phyloP scores from a whole-genome alignment of 805 yeast genomes.

The Candida sanyiensis region DNA sequence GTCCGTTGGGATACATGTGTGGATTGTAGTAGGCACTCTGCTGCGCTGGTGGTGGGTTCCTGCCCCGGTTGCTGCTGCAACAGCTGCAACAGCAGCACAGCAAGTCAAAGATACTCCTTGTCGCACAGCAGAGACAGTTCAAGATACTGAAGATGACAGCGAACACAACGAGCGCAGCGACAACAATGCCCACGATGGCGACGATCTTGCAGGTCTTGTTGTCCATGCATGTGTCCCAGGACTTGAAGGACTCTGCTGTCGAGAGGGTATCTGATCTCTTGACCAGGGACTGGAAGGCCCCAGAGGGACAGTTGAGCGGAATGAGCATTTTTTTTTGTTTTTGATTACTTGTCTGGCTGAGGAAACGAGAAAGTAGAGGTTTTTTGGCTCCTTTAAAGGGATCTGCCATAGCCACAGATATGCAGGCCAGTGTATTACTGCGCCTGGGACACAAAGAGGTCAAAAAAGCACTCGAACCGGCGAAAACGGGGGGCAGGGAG shows the following conservation, averaged over 20 bases:
- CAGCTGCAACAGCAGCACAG: slow-evolving; percentile 47
- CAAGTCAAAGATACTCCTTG: slow-evolving; percentile 42
- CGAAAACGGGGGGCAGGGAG: too few relatives aligned
- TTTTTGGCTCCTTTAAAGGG: too few relatives aligned
- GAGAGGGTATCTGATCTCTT: slow-evolving; percentile 21
- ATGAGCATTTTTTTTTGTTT: background rate
- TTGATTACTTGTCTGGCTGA: too few relatives aligned
- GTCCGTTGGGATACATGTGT: slow-evolving; percentile 19
- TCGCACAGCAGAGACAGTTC: slow-evolving; percentile 55
- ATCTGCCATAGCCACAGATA: too few relatives aligned
- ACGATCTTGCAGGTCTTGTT: slow-evolving; percentile 69
- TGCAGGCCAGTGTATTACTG: too few relatives aligned
- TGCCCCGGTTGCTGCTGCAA: slow-evolving; percentile 13
- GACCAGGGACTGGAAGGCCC: slow-evolving; percentile 11
- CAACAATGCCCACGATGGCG: slow-evolving; percentile 64
- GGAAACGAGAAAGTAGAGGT: too few relatives aligned
- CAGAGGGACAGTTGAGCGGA: slow-evolving; percentile 10
- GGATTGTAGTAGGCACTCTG: slow-evolving; percentile 18
- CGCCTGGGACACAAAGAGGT: too few relatives aligned
- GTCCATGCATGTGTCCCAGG: slow-evolving; percentile 79
- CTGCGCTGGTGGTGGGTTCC: slow-evolving; percentile 6
- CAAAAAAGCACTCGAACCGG: too few relatives aligned
- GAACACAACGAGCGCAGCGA: slow-evolving; percentile 47
- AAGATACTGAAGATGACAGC: slow-evolving; percentile 54
- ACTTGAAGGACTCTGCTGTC: slow-evolving; percentile 44